Evolutionary conservation across 2,329 filamentous ascomycete species (phyloP).

Genomic region (Eutypella sp.): DNA sequence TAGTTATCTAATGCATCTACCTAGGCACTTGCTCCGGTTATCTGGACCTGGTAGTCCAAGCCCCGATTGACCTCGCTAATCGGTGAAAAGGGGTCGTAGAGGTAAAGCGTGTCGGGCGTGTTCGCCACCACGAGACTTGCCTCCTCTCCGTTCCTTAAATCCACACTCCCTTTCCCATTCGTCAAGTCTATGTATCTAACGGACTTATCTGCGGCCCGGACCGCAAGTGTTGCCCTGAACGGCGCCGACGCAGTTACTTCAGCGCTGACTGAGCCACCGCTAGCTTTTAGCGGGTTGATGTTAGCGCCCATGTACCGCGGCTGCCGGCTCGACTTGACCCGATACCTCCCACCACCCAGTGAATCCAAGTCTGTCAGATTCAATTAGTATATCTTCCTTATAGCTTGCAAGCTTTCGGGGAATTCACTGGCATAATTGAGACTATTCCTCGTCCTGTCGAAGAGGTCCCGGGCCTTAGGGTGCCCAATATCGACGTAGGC

Average conservation of each 20-base stretch:
- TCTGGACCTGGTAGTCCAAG: conserved; percentile 29
- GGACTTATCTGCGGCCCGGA: conserved; percentile 27
- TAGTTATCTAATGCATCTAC: background rate
- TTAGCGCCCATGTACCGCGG: conserved; percentile 47
- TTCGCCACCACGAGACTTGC: conserved; percentile 43
- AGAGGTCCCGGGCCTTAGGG: conserved; percentile 32
- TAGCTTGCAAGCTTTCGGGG: too few species aligned
- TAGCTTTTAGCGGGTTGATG: conserved; percentile 39
- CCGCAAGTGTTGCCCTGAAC: conserved; percentile 37
- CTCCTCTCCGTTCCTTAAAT: conserved; percentile 35
- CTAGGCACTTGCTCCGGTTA: conserved; percentile 19
- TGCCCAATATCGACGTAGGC: conserved; percentile 47
- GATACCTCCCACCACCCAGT: conserved; percentile 32
- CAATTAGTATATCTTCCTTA: background rate
- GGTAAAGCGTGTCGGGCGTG: conserved; percentile 36
- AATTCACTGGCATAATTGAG: conserved; percentile 38
- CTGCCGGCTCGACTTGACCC: conserved; percentile 35
- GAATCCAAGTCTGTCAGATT: conserved; percentile 28
- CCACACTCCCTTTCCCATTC: conserved; percentile 29
- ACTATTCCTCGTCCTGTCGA: conserved; percentile 27
- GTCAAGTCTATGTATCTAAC: conserved; percentile 33
- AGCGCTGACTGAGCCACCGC: conserved; percentile 24
- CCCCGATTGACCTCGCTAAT: conserved; percentile 31
- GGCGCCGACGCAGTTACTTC: conserved; percentile 28
- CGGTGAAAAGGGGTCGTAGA: conserved; percentile 39